Conservation (phyloP, 2,329 filamentous ascomycete genomes). For the Emericellopsis atlantica region DNA sequence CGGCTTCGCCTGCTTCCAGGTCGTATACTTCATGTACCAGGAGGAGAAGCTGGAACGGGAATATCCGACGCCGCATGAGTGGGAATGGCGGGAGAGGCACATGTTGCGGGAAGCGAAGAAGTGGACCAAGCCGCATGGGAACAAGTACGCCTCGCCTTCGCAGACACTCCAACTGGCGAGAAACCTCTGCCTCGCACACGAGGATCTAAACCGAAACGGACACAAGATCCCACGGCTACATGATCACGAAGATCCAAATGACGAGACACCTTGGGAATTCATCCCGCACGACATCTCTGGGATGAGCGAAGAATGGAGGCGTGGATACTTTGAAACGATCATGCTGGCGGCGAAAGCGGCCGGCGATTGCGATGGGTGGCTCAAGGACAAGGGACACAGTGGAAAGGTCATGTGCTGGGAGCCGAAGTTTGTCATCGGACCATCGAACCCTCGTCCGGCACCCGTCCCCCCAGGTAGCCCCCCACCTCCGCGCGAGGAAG, state of each 20-base stretch:
- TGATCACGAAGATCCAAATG: constrained; percentile 31
- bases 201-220: constrained; percentile 40
- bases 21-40: constrained; percentile 52
- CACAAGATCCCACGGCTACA: constrained; percentile 2
- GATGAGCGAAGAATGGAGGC: constrained; percentile 74
- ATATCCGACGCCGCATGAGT: constrained; percentile 74
- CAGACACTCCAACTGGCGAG: constrained; percentile 48
- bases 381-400: constrained; percentile 54
- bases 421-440: constrained; percentile 62
- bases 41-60: constrained; percentile 65
- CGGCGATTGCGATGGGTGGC: constrained; percentile 71
- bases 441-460: constrained; percentile 69
- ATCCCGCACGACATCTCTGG: constrained; percentile 56
- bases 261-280: constrained; percentile 56
- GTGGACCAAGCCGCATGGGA: constrained; percentile 33
- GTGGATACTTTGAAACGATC: constrained; percentile 73
- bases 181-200: constrained; percentile 51
- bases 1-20: constrained; percentile 42
- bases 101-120: constrained; percentile 52
- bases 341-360: constrained; percentile 66
- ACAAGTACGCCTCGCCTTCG: constrained; percentile 48
- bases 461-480: constrained; percentile 54
- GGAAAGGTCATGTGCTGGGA: constrained; percentile 39
- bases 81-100: constrained; percentile 59
- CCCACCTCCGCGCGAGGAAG: constrained; percentile 57